Percentiles rank a stretch among this genome's conserved stretches.
phyloP scores from a whole-genome alignment of 805 yeast genomes.

The Maudiozyma barnettii region DNA sequence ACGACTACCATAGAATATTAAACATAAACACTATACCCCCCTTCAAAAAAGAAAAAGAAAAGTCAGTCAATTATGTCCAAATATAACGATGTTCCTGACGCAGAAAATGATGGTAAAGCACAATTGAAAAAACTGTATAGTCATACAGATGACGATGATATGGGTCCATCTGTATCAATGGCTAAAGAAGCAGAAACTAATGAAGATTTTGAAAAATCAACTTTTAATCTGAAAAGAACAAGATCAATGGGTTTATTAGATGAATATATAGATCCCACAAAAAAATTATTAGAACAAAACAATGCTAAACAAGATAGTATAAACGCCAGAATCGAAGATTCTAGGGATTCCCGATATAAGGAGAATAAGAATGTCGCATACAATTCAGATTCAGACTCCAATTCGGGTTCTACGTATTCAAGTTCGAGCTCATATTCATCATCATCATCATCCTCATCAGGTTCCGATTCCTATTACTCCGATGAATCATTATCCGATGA shows the following conservation, averaged over 20 bases:
- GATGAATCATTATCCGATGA: not conserved
- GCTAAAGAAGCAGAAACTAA: constrained; percentile 64
- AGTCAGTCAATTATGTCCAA: not conserved
- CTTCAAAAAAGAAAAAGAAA: not conserved
- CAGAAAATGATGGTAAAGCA: not conserved
- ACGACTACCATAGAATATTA: too few species aligned
- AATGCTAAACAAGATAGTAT: constrained; percentile 3
- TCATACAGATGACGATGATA: constrained; percentile 19
- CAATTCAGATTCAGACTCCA: not conserved
- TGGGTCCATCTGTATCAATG: constrained; percentile 35
- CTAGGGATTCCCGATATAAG: not conserved
- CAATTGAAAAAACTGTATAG: not conserved
- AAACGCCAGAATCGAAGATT: not conserved
- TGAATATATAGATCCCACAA: constrained; percentile 48
- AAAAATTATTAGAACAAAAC: constrained; percentile 26
- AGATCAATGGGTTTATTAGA: constrained; percentile 75
- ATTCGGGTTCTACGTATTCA: not conserved
- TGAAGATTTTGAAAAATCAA: constrained; percentile 56
- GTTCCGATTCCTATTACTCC: constrained; percentile 2
- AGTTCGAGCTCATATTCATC: constrained; percentile 2
- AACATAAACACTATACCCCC: too few species aligned
- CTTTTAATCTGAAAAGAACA: constrained; percentile 71
- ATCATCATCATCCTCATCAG: not conserved
- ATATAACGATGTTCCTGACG: not conserved
- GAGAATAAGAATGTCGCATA: not conserved